Conservation (phyloP, 2,329 filamentous ascomycete genomes). For the Xenosphaeropsis pyriputrescens region DNA sequence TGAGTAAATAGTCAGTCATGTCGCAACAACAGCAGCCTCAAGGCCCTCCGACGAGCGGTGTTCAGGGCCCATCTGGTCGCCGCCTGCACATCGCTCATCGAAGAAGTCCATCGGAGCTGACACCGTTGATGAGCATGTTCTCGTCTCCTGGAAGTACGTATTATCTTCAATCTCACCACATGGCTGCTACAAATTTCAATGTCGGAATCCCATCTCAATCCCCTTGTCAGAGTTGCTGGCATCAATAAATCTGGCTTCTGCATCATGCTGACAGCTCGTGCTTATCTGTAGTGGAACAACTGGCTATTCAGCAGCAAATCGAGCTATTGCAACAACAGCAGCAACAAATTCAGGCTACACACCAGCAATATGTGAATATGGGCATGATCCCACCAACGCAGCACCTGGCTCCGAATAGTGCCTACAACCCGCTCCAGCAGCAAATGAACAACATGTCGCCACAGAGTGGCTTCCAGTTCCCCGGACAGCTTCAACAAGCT, state of each 20-base stretch:
- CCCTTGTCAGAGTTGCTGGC: constrained; percentile 11
- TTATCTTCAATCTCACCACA: not conserved
- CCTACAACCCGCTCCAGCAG: constrained; percentile 66
- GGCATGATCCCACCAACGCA: constrained; percentile 84
- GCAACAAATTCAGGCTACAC: constrained; percentile 89
- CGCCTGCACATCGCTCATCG: constrained; percentile 95
- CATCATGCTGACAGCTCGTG: not conserved
- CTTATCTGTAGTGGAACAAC: constrained; percentile 66
- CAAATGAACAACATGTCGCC: constrained; percentile 66
- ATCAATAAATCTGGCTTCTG: too few relatives aligned
- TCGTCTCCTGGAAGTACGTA: constrained; percentile 42
- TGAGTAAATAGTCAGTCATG: constrained; percentile 34
- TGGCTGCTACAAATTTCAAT: not conserved
- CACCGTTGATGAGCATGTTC: constrained; percentile 92
- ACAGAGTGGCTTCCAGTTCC: constrained; percentile 81
- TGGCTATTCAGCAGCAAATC: constrained; percentile 95
- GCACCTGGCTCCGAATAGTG: constrained; percentile 53
- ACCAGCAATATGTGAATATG: constrained; percentile 97
- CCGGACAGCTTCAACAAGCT: constrained; percentile 57
- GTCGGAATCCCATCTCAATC: constrained; percentile 6
- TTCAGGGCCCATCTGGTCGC: constrained; percentile 66
- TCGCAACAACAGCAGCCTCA: constrained; percentile 43
- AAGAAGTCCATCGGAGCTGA: constrained; percentile 92
- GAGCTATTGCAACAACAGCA: constrained; percentile 95
- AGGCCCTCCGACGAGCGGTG: constrained; percentile 32